phyloP scores from a whole-genome alignment of 495 filamentous ascomycete genomes.

The Penicillium taxi region DNA sequence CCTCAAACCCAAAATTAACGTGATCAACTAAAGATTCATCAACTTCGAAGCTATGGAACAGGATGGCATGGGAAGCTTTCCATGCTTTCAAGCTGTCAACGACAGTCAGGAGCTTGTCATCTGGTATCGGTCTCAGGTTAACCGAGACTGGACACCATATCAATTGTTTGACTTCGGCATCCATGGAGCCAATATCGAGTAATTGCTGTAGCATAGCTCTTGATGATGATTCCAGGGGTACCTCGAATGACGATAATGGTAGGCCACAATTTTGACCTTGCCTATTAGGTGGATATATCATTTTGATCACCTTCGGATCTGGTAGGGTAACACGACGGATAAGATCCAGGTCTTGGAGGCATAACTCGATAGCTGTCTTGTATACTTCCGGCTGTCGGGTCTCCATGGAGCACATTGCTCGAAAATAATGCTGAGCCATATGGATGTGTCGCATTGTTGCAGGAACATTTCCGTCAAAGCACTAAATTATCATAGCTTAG shows the following conservation, averaged over 20 bases:
- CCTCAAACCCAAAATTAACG: neutral
- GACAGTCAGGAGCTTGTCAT: neutral
- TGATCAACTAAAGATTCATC: neutral
- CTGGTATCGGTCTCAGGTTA: neutral
- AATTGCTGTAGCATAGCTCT: constrained; percentile 6
- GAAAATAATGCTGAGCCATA: constrained; percentile 4
- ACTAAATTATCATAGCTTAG: neutral
- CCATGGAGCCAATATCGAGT: constrained; percentile 5
- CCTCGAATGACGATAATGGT: too few species aligned
- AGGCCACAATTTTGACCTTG: too few species aligned
- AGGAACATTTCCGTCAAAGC: constrained; percentile 7
- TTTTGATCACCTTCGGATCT: constrained; percentile 1
- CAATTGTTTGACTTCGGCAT: constrained; percentile 4
- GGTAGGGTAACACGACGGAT: constrained; percentile 3
- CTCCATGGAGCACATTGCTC: neutral
- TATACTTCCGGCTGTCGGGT: neutral
- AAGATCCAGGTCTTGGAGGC: constrained; percentile 7
- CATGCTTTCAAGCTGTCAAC: neutral
- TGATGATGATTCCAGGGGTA: too few species aligned
- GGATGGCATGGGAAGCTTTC: constrained; percentile 1
- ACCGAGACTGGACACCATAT: constrained; percentile 3
- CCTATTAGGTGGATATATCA: too few species aligned
- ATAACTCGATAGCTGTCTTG: constrained; percentile 2
- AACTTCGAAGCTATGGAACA: neutral
- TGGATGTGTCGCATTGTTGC: constrained; percentile 6